Evolutionary conservation across 129 eudicot genomes (phyloP), one percentile per base, ranked within the genome.

Genomic region (Tagetes erecta): DNA sequence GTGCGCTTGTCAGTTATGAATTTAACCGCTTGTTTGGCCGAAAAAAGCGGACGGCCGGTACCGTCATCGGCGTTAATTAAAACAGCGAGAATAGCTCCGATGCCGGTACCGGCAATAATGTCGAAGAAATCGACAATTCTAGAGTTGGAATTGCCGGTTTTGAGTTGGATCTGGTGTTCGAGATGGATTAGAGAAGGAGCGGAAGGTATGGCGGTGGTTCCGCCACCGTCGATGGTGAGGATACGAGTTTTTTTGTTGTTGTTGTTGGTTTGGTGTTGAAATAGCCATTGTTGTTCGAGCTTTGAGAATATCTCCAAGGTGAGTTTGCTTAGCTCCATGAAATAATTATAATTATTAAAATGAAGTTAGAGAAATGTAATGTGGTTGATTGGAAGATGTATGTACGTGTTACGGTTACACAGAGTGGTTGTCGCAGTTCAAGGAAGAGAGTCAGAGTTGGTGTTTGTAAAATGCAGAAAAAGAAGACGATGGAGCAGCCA

Each of bases 281-380:
- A 67, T 56, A 94, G 80, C 99, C 99, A 94, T 70, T 94, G 87
- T 82, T 94, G 91, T 80, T 94, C 99, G 4, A 94, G 93, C 93
- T 91, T 94, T 6, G 99, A 81, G 83, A 94, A 94, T 68, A 94
- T 94, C 85, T 94, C 99, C 58, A 91, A 81, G 2, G 97, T 90
- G 46, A 91, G 67, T 47, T 91, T 84, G 77, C 88, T 85, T 10
- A 93, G 64, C 60, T 87, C 96, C 96, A 86, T 87, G 33, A 4
- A 62, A 12, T 35, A 20, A 11, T 44, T 20, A 20, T 20, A 20
- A 20, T 20, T 20, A 20, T 20, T 20, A 20, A 20, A 20, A 20
- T 20, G 27, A 20, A 20, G 27, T 20, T 20, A 20, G 27, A 20
- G 27, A 20, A 20, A 0, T 8, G 5, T 2, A 14, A 0, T 8